Base-by-base conservation (phyloP, 345 rosid species). In the Carallia pectinifolia region DNA sequence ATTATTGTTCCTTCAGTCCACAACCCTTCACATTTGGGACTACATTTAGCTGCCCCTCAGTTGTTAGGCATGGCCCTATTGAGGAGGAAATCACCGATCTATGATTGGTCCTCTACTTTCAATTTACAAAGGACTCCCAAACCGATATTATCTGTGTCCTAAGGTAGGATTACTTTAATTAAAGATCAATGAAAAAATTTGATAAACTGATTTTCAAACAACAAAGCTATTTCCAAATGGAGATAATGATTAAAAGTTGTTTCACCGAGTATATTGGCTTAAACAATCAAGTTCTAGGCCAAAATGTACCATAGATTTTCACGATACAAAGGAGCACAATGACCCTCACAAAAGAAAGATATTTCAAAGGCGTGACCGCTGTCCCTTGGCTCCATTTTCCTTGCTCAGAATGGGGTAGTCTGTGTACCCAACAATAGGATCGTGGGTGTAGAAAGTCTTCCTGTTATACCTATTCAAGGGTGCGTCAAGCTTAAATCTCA, bases 371-470 rank as follows among this genome's bases (percentile, higher is more conserved):
- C 80, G 78, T 15, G 88, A 74, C 13, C 52, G 66, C 18, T 64
- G 58, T 66, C 27, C 70, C 65, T 23, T 56, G 18, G 5, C 2
- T 9, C 64, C 67, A 16, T 44, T 30, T 40, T 13, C 40, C 33
- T 53, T 13, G 44, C 62, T 47, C 48, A 87, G 69, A 63, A 81
- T 85, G 27, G 93, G 88, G 73, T 88, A 93, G 78, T 91, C 94
- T 1, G 92, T 86, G 80, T 85, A 88, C n/a, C 97, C 96, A 65
- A 85, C 82, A 58, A 85, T 82, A 0, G 89, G 96, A 66, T 90
- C 92, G 0, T 77, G 86, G 19, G 87, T 87, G 66, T 90, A 92
- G 82, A 89, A 92, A 30, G 89, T 90, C 80, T 83, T 85, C 77
- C 97, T 78, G 39, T 65, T 71, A 66, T 90, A 90, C 84, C 65